These are phyloP conservation scores for Aspergillus egyptiacus DNA, from an alignment of 495 filamentous ascomycete species.

Conservation along the genomic window DNA sequence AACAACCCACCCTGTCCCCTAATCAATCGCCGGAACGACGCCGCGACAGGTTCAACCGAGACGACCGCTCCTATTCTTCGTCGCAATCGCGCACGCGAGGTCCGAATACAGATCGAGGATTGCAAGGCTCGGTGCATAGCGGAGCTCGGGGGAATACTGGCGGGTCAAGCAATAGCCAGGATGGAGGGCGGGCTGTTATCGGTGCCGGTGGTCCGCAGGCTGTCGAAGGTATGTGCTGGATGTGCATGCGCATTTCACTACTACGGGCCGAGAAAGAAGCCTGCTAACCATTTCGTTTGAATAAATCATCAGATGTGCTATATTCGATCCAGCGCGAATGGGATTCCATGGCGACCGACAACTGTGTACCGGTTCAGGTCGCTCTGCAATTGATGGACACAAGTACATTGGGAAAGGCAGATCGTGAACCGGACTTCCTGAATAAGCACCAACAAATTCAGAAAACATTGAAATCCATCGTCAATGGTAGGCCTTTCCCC, in stretches of 20 bases:
- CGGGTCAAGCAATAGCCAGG: conserved; percentile 21
- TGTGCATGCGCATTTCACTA: background rate
- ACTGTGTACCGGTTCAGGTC: conserved; percentile 87
- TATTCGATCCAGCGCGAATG: conserved; percentile 77
- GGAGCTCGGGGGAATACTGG: conserved; percentile 19
- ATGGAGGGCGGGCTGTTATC: conserved; percentile 16
- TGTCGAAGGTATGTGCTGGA: conserved; percentile 35
- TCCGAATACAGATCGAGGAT: conserved; percentile 21
- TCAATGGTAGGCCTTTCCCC: conserved; percentile 61
- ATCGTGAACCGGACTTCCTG: conserved; percentile 77
- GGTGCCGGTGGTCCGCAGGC: conserved; percentile 24
- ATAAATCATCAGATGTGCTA: conserved; percentile 55
- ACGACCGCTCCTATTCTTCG: conserved; percentile 31
- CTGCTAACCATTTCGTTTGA: background rate
- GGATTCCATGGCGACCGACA: conserved; percentile 80
- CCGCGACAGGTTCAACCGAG: conserved; percentile 30
- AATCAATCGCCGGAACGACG: conserved; percentile 33
- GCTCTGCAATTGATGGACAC: conserved; percentile 89
- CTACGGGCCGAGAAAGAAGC: background rate
- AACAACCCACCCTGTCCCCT: conserved; percentile 24
- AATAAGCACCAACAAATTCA: conserved; percentile 79
- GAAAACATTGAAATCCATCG: conserved; percentile 85
- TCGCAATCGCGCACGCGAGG: conserved; percentile 38
- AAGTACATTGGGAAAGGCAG: conserved; percentile 84
- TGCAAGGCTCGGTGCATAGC: conserved; percentile 25